These are phyloP conservation scores for Metschnikowia lachancei DNA, from an alignment of 805 yeast species.

Conservation along the genomic window DNA sequence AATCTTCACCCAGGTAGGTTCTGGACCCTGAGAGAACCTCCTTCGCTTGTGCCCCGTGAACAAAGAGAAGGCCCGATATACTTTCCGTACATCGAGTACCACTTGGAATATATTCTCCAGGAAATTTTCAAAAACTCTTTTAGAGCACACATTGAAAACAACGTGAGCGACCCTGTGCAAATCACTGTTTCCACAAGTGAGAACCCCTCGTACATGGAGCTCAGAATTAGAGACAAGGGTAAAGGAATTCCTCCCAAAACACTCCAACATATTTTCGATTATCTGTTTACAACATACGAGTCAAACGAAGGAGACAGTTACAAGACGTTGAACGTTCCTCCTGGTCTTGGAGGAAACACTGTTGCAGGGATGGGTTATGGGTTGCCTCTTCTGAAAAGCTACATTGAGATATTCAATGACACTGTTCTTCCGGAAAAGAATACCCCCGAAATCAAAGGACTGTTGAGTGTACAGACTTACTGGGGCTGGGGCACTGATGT, in stretches of 20 bases:
- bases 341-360: slow-evolving; percentile 64
- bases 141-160: slow-evolving; percentile 80
- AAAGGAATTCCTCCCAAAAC: slow-evolving; percentile 77
- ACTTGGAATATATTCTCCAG: slow-evolving; percentile 81
- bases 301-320: slow-evolving; percentile 55
- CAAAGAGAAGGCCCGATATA: slow-evolving; percentile 46
- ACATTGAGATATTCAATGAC: slow-evolving; percentile 42
- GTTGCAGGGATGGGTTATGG: slow-evolving; percentile 98
- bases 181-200: slow-evolving; percentile 38
- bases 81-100: slow-evolving; percentile 84
- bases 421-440: slow-evolving; percentile 19
- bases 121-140: slow-evolving; percentile 86
- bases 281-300: slow-evolving; percentile 80
- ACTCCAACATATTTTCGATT: slow-evolving; percentile 71
- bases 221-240: slow-evolving; percentile 82
- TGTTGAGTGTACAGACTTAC: slow-evolving; percentile 64
- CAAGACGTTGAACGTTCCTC: slow-evolving; percentile 64
- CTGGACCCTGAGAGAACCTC: slow-evolving; percentile 27
- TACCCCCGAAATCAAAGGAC: slow-evolving; percentile 30
- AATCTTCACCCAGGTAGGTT: slow-evolving; percentile 28
- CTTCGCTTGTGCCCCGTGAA: slow-evolving; percentile 5
- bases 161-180: slow-evolving; percentile 37
- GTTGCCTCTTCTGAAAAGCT: slow-evolving; percentile 67
- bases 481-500: slow-evolving; percentile 81
- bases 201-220: slow-evolving; percentile 49